Percentiles rank a stretch among this genome's conserved stretches.
phyloP scores from a whole-genome alignment of 768 basidiomycete species.

The Imleria badia region DNA sequence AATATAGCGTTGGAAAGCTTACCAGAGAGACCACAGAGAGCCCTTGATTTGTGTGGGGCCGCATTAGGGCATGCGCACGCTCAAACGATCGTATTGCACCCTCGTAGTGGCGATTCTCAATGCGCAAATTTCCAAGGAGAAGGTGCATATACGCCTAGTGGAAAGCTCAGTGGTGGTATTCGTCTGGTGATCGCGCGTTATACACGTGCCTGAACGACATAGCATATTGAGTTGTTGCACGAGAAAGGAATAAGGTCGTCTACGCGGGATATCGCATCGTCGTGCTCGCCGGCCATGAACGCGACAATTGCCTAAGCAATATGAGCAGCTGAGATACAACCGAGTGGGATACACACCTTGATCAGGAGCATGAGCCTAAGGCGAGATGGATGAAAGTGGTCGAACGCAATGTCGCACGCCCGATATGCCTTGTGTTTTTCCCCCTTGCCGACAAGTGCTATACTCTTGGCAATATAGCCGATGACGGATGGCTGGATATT shows the following conservation, averaged over 20 bases:
- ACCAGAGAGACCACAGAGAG: neutral
- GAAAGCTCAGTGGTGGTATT: neutral
- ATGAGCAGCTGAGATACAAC: no score
- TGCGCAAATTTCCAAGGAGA: neutral
- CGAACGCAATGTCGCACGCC: neutral
- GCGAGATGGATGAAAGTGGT: neutral
- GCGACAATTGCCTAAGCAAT: slow-evolving; percentile 1
- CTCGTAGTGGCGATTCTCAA: neutral
- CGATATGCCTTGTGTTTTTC: neutral
- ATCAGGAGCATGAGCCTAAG: neutral
- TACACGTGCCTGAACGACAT: neutral
- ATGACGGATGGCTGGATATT: no score
- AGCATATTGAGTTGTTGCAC: neutral
- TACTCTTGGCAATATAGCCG: neutral
- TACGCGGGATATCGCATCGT: slow-evolving; percentile 2
- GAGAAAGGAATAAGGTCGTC: neutral
- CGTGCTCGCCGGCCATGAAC: slow-evolving; percentile 3
- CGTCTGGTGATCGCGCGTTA: accelerated
- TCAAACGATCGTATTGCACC: neutral
- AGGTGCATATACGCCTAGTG: neutral
- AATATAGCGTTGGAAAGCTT: neutral
- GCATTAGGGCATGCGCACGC: neutral
- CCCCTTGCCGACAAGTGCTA: neutral
- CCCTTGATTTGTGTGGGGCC: neutral
- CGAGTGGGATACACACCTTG: neutral